Base-by-base conservation (phyloP, 306 rosid species). In the Malus orientalis region DNA sequence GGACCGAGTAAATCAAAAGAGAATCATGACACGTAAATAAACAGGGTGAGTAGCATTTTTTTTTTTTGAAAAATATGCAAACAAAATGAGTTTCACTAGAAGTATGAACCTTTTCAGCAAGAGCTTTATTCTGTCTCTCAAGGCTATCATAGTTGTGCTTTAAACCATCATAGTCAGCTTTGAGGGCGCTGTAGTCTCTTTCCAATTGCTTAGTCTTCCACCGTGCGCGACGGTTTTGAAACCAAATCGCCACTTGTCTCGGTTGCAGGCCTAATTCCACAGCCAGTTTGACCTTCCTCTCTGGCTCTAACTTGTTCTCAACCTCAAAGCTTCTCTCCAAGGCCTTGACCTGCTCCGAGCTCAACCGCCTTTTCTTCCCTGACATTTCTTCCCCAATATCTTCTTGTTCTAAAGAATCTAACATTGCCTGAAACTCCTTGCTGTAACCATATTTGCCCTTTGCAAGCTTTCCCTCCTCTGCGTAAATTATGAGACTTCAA, bases 171-270 rank as follows among this genome's bases (percentile, higher is more conserved):
- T 80, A 90, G 72, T 76, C 78, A 49, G 91, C 78, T 86, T 84
- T 90, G 27, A 93, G 90, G 53, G 84, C 23, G 44, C 82, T 75
- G 70, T 86, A 90, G 51, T 92, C 96, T 77, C 88, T 85, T 80
- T 92, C 96, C 76, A 92, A 78, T 67, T 88, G 96, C 85, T 90
- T 92, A 1, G 93, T 83, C 78, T 90, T 92, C 89, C 89, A 90
- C 44, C 93, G 89, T 1, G 97, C 96, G 69, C 97, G 75, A 32
- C 97, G 96, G 70, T 93, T 93, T 63, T 93, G 97, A 75, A 90
- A 93, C 97, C 97, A 93, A 71, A 93, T 87, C 4, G 97, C 88
- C 40, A 93, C 92, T 45, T 93, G 97, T 69, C 90, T 81, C 40
- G 96, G 94, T 66, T 89, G 87, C 77, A 93, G 78, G 20, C 92